Evolutionary conservation across 768 basidiomycete genomes (phyloP).

Genomic region (Amanita phalloides): DNA sequence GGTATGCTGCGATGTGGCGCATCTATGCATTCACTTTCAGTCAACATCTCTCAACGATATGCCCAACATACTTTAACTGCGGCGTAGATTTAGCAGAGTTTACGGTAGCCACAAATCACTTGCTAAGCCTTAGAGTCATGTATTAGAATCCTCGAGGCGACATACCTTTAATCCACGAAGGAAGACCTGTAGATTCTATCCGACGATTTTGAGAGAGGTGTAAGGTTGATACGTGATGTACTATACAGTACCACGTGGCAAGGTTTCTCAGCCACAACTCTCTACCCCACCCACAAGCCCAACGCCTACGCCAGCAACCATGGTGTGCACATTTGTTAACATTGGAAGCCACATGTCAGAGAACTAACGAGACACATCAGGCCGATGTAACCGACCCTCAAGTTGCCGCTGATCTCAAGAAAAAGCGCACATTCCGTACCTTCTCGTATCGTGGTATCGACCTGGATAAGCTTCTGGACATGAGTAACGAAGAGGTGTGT

Average conservation of each 20-base stretch:
- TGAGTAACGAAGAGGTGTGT: conserved; percentile 85
- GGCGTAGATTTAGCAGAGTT: conserved; percentile 17
- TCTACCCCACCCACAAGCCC: conserved; percentile 19
- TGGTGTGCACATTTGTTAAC: conserved; percentile 21
- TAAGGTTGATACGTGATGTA: conserved; percentile 12
- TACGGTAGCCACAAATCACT: conserved; percentile 94
- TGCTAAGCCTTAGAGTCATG: conserved; percentile 4
- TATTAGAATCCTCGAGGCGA: background rate
- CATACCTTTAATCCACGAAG: conserved; percentile 80
- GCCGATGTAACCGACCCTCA: conserved; percentile 90
- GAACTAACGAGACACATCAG: conserved; percentile 23
- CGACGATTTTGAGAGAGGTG: conserved; percentile 32
- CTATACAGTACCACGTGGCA: conserved; percentile 57
- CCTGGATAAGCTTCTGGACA: conserved; percentile 95
- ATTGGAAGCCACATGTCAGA: conserved; percentile 7
- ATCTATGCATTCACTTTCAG: conserved; percentile 35
- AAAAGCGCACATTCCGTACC: conserved; percentile 97
- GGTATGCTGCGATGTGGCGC: conserved; percentile 92
- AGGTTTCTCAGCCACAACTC: conserved; percentile 28
- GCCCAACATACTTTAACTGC: conserved; percentile 31
- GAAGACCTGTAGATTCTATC: conserved; percentile 95
- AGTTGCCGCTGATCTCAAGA: conserved; percentile 95
- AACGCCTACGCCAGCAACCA: conserved; percentile 31
- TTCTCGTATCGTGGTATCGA: conserved; percentile 98
- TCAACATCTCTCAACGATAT: background rate